Evolutionary conservation across 2,329 filamentous ascomycete species (phyloP), one percentile per base, ranked within the genome.

Genomic region (Ophiostoma pallidulum): DNA sequence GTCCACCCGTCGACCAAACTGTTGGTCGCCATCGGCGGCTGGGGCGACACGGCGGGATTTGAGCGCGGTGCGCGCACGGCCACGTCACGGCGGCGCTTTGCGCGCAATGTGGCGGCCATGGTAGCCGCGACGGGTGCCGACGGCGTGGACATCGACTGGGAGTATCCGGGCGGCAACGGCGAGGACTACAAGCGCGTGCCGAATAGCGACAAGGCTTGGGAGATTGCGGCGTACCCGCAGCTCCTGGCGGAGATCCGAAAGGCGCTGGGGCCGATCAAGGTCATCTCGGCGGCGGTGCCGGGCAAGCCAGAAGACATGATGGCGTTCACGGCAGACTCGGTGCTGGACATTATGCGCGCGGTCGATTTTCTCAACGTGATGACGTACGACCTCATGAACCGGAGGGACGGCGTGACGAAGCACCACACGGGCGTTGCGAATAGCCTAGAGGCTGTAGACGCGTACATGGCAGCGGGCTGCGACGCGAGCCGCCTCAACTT

Each of bases 341-440:
- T 78, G 0, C 77, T 78, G 2, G 64, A 69, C 48, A 82, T 86
- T 54, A 76, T 74, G 66, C 59, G 65, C 12, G 67, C 70, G 2
- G 72, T 85, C 16, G 80, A 86, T 59, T 82, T 79, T 57, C 68
- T 86, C 57, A 86, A 86, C 57, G 65, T 86, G 53, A 86, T 86
- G 82, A 72, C 75, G 0, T 86, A 86, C 60, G 83, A 87, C 58
- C 60, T 87, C 41, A 82, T 84, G 74, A 86, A 85, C 64, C 78
- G 83, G 10, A 75, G 84, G n/a, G 78, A 86, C 60, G 75, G 67
- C 42, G 61, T 70, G 18, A 86, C 82, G 2, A 72, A 69, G 24
- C 83, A 86, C 59, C 81, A 86, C 56, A 75, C 73, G 9, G 77
- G 78, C 6, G 64, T 84, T 20, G 56, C 67, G 42, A 70, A 68